Base-by-base conservation (phyloP, 768 basidiomycete genomes). In the Amanita thiersii region DNA sequence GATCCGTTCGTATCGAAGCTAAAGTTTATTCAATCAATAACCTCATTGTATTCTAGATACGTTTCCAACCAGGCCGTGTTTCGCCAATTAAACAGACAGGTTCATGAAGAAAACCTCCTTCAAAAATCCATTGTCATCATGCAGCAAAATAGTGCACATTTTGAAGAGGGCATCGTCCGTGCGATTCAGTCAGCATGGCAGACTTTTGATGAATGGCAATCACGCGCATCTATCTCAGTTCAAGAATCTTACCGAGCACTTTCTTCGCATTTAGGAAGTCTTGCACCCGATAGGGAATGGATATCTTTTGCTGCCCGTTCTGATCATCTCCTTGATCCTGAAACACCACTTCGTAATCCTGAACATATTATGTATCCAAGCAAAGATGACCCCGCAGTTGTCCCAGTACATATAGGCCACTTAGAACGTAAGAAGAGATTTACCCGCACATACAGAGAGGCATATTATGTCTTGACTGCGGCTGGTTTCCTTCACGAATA, bases 91-190 rank as follows among this genome's bases (percentile, higher is more conserved):
- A 75, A 80, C 48, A 88, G 86, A 51, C 93, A 97, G 64, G 88
- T 97, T 33, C 80, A 91, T 62, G 94, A 96, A 64, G 96, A 99
- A 64, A 99, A 99, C 57, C 80, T 92, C 0, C 79, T 99, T 10
- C 94, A 99, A 64, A 99, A 98, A 60, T 88, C 85, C 2, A 87
- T 97, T 54, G 81, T 99, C 55, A 93, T 99, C 60, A 97, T 94
- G 79, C 94, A 99, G 53, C 91, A 93, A 50, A 94, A 94, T 58
- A 87, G 84, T 11, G 94, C 93, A 15, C 84, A 93, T 57, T 99
- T 99, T 52, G 96, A 98, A 61, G 87, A 90, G 50, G 93, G 92
- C 39, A 88, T 99, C 52, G 90, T 99, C 19, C 86, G 88, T 45
- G 81, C 90, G 2, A 77, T 99, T 47, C 91, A 98, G 61, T 92